Percentiles rank a stretch among this genome's conserved stretches.
Conservation (phyloP, 2,329 filamentous ascomycete species). For the Rachicladosporium sp. region DNA sequence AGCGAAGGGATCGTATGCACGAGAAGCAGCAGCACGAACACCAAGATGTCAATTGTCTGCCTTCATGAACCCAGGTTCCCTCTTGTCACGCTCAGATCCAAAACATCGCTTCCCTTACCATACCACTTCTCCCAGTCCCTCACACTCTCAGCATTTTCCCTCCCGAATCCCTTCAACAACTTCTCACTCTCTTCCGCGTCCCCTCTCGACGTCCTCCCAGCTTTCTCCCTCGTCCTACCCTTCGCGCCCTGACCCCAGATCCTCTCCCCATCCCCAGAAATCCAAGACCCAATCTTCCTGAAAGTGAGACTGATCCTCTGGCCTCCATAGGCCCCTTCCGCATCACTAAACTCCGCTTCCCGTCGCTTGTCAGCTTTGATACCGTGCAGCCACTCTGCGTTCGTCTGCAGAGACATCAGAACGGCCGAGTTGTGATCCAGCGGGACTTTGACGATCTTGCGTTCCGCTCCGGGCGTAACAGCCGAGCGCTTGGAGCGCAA, state of each 20-base stretch:
- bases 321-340: slow-evolving; percentile 61
- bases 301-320: slow-evolving; percentile 88
- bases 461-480: neutral
- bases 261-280: slow-evolving; percentile 47
- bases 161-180: slow-evolving; percentile 69
- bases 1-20: no score
- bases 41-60: no score
- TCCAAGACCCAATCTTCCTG: slow-evolving; percentile 73
- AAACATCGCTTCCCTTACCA: slow-evolving; percentile 70
- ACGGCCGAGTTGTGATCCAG: slow-evolving; percentile 86
- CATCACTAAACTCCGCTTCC: slow-evolving; percentile 50
- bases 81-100: slow-evolving; percentile 39
- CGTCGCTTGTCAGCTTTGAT: slow-evolving; percentile 78
- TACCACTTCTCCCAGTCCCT: slow-evolving; percentile 70
- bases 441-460: slow-evolving; percentile 31
- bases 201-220: slow-evolving; percentile 56
- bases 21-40: no score
- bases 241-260: slow-evolving; percentile 93
- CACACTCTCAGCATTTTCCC: slow-evolving; percentile 60
- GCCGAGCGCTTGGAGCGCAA: slow-evolving; percentile 63
- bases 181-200: slow-evolving; percentile 51
- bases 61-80: no score
- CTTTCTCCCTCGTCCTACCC: slow-evolving; percentile 49
- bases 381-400: slow-evolving; percentile 80
- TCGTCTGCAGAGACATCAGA: slow-evolving; percentile 67